Base-by-base conservation (phyloP, 345 rosid species). In the sweet orange (Citrus sinensis) region DNA sequence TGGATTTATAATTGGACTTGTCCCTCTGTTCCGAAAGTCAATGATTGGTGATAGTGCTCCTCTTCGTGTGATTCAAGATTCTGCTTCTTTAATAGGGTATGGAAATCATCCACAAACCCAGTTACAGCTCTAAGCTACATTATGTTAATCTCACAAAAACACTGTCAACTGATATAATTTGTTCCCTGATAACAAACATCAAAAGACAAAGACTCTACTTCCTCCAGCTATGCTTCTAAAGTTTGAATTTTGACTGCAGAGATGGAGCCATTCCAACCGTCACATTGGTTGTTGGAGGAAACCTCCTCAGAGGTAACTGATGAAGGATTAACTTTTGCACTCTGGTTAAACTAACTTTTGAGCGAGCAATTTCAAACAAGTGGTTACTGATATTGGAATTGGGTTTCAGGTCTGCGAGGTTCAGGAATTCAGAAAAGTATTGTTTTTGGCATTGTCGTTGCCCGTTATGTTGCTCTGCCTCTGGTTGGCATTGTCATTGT, bases 191-290 rank as follows among this genome's bases (percentile, higher is more conserved):
- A 46, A 13, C 51, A 3, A 68, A 6, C 24, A 1, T 24, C 42
- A 19, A 6, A 51, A 49, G 54, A n/a, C n/a, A n/a, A 46, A 11
- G 29, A 7, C 9, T 54, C 39, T 71, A 54, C 61, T 9, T 20
- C 58, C 58, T 69, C 73, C 14, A 32, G 30, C 17, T 22, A 24
- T 14, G 37, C 24, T 61, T 42, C 64, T 25, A 56, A n/a, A 30
- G 64, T 32, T 61, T 40, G 29, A n/a, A 55, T 67, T 74, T 25
- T 80, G 77, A 68, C 74, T 78, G 27, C 82, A 92, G 97, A 79
- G 87, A 92, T 32, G 97, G 87, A 70, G 83, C 97, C 27, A 88
- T 92, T 80, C 97, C 97, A 61, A 79, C 86, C 51, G 74, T 90
- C 67, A 92, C 91, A 37, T 82, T 92, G 71, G 83, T 92, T 46